A percentile compares a stretch with the other conserved stretches of the same genome.
phyloP scores from a whole-genome alignment of 805 yeast genomes.

The Babjeviella inositovora region DNA sequence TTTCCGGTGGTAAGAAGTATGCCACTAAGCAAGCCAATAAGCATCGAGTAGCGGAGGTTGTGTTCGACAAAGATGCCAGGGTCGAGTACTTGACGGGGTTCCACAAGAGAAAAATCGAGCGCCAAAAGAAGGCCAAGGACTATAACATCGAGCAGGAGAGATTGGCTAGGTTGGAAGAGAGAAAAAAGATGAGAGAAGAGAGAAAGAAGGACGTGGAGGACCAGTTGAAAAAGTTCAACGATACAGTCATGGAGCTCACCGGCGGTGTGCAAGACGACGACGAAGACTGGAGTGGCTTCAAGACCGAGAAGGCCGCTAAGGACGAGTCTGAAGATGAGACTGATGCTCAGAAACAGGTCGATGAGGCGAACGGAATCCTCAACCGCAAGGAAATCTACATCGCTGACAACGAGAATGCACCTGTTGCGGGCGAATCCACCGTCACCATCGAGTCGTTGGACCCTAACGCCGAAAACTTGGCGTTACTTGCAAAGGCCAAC shows the following conservation, averaged over 20 bases:
- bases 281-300: constrained; percentile 25
- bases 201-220: constrained; percentile 48
- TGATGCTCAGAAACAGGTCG: constrained; percentile 4
- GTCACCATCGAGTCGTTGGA: constrained; percentile 33
- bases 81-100: constrained; percentile 83
- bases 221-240: constrained; percentile 42
- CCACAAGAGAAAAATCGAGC: constrained; percentile 80
- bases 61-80: constrained; percentile 68
- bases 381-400: constrained; percentile 12
- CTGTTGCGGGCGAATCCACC: constrained; percentile 10
- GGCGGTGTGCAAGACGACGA: constrained; percentile 6
- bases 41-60: constrained; percentile 69
- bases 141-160: constrained; percentile 66
- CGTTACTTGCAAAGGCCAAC: constrained; percentile 20
- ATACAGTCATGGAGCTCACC: constrained; percentile 14
- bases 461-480: constrained; percentile 15
- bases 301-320: constrained; percentile 7
- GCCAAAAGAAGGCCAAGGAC: constrained; percentile 76
- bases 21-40: constrained; percentile 49
- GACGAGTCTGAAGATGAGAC: constrained; percentile 6
- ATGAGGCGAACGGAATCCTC: constrained; percentile 9
- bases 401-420: constrained; percentile 4
- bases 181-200: constrained; percentile 58
- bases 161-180: constrained; percentile 55
- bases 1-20: constrained; percentile 77